These are phyloP conservation scores for Trichophyton verrucosum DNA, from an alignment of 2,329 filamentous ascomycete species.

Conservation along the genomic window DNA sequence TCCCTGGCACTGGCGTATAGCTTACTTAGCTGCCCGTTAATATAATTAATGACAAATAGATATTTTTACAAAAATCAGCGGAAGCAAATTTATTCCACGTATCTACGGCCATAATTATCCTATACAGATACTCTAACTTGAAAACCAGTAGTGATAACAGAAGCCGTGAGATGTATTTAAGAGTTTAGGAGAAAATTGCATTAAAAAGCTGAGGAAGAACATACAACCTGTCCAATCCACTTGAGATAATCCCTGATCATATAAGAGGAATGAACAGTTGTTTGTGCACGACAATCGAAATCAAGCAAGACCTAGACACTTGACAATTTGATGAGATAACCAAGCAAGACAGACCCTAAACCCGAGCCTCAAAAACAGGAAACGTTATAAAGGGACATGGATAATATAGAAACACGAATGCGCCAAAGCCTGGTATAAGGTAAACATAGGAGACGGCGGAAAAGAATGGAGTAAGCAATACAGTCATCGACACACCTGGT, in stretches of 20 bases:
- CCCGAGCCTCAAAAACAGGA: not conserved
- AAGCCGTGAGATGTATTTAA: not conserved
- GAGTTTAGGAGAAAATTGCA: not conserved
- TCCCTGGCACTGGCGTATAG: constrained; percentile 71
- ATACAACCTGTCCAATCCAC: not conserved
- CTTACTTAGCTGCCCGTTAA: not conserved
- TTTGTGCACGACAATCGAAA: not conserved
- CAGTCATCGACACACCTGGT: not conserved
- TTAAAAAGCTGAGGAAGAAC: not conserved
- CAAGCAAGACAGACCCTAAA: not conserved
- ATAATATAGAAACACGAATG: not conserved
- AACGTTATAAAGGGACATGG: not conserved
- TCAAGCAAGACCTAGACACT: not conserved
- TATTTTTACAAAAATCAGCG: not conserved
- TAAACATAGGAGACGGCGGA: not conserved
- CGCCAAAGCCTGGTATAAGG: not conserved
- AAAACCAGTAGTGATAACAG: not conserved
- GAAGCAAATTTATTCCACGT: too few species aligned
- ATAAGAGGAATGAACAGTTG: not conserved
- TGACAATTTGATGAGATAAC: not conserved
- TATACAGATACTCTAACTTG: not conserved
- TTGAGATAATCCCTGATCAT: not conserved
- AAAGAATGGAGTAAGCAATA: not conserved
- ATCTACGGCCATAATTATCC: too few species aligned
- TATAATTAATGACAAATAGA: not conserved